Base-by-base conservation (phyloP, 169 alveolate genomes). In the Fabrea salina region DNA sequence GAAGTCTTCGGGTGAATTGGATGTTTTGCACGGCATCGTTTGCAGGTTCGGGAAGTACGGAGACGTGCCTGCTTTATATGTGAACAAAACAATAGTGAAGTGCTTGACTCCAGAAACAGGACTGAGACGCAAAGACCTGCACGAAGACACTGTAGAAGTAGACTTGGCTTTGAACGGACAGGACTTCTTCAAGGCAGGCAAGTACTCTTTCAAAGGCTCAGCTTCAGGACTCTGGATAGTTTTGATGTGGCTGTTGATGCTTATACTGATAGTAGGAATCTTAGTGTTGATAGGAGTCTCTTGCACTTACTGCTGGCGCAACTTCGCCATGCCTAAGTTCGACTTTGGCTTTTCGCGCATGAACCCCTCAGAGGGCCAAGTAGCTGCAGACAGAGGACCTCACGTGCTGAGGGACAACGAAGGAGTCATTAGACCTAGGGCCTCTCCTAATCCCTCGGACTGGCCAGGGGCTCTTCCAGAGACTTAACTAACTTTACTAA, bases 11-110 rank as follows among this genome's bases (percentile, higher is more conserved):
- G 87, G 79, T 13, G 67, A 70, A 70, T 37, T 43, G 27, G 58
- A 74, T 33, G 85, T 82, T 0, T 82, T 84, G 66, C 80, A 82
- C 72, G 86, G 82, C 33, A 82, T 91, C 6, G 59, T 50, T 2
- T 86, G 96, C 59, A 86, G 89, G 75, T 91, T 88, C 80, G 96
- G 96, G 6, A 79, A 82, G 68, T 86, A 82, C 71, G 96, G 94
- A 3, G 74, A 64, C 37, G 82, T 89, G 13, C 83, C 87, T 30
- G 96, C 93, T 16, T 86, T 74, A 41, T 86, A 58, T 39, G 79
- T 84, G 22, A 86, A 88, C 71, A 59, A 77, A 53, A 86, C 94
- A 5, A 61, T 74, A 25, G 79, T 91, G n/a, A 82, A 57, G 57
- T 91, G 96, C 47, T 75, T 88, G 16, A 88, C 93, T 4, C 96